These are phyloP conservation scores for Inga laurina DNA, from an alignment of 306 rosid species.

Conservation along the genomic window DNA sequence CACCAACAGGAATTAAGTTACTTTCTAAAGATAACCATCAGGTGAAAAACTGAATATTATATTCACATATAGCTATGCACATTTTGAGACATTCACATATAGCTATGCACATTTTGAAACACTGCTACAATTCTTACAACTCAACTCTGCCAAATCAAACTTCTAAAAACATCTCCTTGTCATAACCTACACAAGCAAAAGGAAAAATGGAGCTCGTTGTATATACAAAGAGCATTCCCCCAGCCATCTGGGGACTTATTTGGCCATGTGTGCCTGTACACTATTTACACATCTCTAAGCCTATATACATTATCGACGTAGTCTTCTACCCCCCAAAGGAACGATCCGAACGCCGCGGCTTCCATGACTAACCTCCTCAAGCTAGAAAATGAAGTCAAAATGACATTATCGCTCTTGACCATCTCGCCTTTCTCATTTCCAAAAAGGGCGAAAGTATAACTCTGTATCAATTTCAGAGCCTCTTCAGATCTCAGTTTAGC, in stretches of 20 bases:
- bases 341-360: slow-evolving; percentile 84
- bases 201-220: slow-evolving; percentile 28
- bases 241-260: background rate
- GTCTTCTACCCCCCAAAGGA: slow-evolving; percentile 84
- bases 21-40: background rate
- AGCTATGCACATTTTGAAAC: background rate
- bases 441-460: slow-evolving; percentile 60
- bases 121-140: background rate
- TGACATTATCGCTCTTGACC: slow-evolving; percentile 50
- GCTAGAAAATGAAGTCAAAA: slow-evolving; percentile 73
- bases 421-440: slow-evolving; percentile 47
- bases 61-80: background rate
- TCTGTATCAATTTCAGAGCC: slow-evolving; percentile 55
- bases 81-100: background rate
- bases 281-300: slow-evolving; percentile 56
- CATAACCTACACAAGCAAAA: background rate
- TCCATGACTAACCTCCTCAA: slow-evolving; percentile 77
- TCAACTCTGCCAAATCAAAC: background rate
- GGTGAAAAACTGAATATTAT: background rate
- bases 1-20: background rate
- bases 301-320: slow-evolving; percentile 56
- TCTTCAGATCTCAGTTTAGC: slow-evolving; percentile 69
- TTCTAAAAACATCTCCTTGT: background rate
- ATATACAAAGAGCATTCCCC: slow-evolving; percentile 41
- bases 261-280: slow-evolving; percentile 1